Conservation (phyloP, 495 filamentous ascomycete species). For the Hypoxylon lienhwacheense region DNA sequence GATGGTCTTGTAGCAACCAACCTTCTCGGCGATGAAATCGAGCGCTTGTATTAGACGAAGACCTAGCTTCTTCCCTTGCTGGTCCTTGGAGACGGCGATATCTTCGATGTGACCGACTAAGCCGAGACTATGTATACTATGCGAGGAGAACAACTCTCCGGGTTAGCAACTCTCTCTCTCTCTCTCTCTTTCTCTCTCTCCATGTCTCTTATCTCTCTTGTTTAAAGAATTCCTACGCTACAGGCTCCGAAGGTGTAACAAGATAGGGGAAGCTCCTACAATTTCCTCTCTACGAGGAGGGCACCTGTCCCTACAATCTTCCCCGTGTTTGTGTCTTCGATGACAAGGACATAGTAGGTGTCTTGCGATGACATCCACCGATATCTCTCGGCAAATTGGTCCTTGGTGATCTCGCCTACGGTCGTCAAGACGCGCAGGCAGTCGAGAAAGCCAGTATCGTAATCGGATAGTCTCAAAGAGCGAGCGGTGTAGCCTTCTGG, state of each 20-base stretch:
- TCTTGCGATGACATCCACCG: slow-evolving; percentile 79
- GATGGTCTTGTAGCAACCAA: slow-evolving; percentile 89
- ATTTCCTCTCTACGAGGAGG: slow-evolving; percentile 83
- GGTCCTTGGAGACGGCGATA: slow-evolving; percentile 89
- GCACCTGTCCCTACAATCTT: slow-evolving; percentile 83
- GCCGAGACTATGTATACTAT: slow-evolving; percentile 71
- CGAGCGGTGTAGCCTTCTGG: slow-evolving; percentile 83
- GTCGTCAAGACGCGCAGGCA: slow-evolving; percentile 88
- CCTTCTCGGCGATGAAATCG: slow-evolving; percentile 80
- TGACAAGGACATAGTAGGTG: slow-evolving; percentile 81
- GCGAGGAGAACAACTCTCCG: slow-evolving; percentile 6
- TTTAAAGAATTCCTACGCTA: not conserved
- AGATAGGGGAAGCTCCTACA: slow-evolving; percentile 53
- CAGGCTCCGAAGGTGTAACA: not conserved
- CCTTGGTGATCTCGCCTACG: slow-evolving; percentile 82
- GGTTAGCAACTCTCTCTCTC: slow-evolving; percentile 19
- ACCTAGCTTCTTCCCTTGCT: slow-evolving; percentile 96
- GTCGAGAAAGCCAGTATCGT: slow-evolving; percentile 78
- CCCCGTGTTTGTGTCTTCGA: slow-evolving; percentile 64
- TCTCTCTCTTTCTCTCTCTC: too few relatives aligned
- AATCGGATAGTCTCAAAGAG: slow-evolving; percentile 77
- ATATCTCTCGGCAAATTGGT: slow-evolving; percentile 75
- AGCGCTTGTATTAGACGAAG: slow-evolving; percentile 91
- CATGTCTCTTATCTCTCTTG: too few relatives aligned
- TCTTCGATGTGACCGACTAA: slow-evolving; percentile 97